Conservation (phyloP, 495 filamentous ascomycete genomes). For the Hyaloscypha variabilis region DNA sequence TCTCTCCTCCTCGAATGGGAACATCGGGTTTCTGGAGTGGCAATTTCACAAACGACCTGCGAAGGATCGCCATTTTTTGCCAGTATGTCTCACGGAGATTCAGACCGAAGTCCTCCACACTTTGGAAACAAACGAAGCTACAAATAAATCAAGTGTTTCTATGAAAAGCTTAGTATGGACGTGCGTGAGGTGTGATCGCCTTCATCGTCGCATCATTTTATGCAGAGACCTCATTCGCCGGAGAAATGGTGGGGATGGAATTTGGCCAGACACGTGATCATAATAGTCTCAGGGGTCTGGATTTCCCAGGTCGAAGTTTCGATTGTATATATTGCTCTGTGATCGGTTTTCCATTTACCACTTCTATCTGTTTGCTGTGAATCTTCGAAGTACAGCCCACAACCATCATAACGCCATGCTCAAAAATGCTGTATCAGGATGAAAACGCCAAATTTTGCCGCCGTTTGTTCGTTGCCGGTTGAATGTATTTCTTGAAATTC, state of each 20-base stretch:
- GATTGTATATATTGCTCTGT: neutral
- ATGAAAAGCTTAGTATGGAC: neutral
- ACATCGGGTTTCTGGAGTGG: neutral
- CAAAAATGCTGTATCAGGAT: neutral
- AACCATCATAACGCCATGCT: neutral
- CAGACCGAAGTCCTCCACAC: neutral
- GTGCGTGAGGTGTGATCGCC: neutral
- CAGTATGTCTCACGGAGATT: neutral
- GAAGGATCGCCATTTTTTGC: neutral
- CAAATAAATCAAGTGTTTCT: neutral
- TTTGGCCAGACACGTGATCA: neutral
- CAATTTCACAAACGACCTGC: neutral
- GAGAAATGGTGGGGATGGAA: neutral
- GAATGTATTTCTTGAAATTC: neutral
- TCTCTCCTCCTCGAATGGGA: neutral
- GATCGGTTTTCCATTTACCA: neutral
- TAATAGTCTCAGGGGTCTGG: neutral
- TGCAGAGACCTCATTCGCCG: neutral
- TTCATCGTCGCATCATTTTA: neutral
- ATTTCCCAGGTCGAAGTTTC: neutral
- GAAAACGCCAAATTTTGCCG: slow-evolving; percentile 2
- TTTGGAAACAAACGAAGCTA: neutral
- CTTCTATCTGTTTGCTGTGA: neutral
- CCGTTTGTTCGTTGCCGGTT: neutral
- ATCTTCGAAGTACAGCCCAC: neutral